These are phyloP conservation scores for Cercospora nicotianae DNA, from an alignment of 2,329 filamentous ascomycete species.

Conservation along the genomic window DNA sequence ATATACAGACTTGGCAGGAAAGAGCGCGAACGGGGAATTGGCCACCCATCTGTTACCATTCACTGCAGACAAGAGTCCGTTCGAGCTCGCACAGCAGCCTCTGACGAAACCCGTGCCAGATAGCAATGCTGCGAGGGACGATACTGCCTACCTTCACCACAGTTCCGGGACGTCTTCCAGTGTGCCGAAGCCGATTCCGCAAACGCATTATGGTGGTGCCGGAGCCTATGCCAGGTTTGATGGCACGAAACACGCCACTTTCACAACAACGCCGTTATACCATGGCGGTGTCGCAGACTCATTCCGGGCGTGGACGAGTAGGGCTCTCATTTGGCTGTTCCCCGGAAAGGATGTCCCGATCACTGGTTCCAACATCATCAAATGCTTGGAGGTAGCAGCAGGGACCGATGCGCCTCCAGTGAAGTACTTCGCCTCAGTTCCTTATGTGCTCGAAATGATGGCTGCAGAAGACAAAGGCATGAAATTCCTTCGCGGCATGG, in stretches of 20 bases:
- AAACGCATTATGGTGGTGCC: conserved; percentile 57
- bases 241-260: conserved; percentile 50
- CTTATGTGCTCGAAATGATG: conserved; percentile 59
- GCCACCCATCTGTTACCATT: conserved; percentile 22
- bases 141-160: conserved; percentile 61
- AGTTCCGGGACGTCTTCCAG: conserved; percentile 66
- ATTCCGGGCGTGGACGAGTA: conserved; percentile 62
- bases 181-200: conserved; percentile 62
- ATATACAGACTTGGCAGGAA: conserved; percentile 39
- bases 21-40: background rate
- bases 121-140: conserved; percentile 32
- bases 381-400: conserved; percentile 47
- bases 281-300: conserved; percentile 65
- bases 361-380: conserved; percentile 55
- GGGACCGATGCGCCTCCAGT: conserved; percentile 39
- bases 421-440: conserved; percentile 63
- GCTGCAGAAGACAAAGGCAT: conserved; percentile 48
- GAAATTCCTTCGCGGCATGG: conserved; percentile 52
- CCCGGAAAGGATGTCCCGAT: conserved; percentile 58
- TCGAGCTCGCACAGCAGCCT: conserved; percentile 7
- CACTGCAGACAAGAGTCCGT: conserved; percentile 5
- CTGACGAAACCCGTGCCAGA: background rate
- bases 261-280: conserved; percentile 66
- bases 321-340: conserved; percentile 62
- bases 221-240: conserved; percentile 55